phyloP scores from a whole-genome alignment of 306 rosid species.

The Pachyrhizus erosus region DNA sequence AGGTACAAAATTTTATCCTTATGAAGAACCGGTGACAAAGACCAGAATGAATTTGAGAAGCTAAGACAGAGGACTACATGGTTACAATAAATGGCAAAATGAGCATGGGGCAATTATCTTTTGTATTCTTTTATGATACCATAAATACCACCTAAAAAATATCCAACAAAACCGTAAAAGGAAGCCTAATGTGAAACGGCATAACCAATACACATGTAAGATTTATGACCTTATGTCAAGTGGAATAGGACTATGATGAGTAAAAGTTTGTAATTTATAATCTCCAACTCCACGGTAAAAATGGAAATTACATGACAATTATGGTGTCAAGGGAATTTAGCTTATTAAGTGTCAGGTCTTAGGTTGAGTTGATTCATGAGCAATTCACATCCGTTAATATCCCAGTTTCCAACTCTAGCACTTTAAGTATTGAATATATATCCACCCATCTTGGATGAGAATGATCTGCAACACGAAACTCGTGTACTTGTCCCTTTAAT shows the following conservation, averaged over 20 bases:
- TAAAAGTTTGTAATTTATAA: not conserved
- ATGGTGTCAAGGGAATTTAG: not conserved
- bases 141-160: no score
- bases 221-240: not conserved
- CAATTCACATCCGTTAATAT: conserved; percentile 33
- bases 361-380: conserved; percentile 18
- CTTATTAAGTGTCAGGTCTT: not conserved
- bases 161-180: no score
- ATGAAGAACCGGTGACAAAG: no score
- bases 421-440: conserved; percentile 56
- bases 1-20: no score
- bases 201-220: not conserved
- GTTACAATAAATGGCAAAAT: no score
- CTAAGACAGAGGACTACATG: no score
- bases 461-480: conserved; percentile 79
- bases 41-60: no score
- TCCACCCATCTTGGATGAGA: conserved; percentile 68
- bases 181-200: not conserved
- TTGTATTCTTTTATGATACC: no score
- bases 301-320: not conserved
- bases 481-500: conserved; percentile 62
- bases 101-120: no score
- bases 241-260: not conserved
- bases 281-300: not conserved
- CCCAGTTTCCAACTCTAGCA: conserved; percentile 63